Conservation (phyloP, 345 rosid genomes). For the Nephelium lappaceum region DNA sequence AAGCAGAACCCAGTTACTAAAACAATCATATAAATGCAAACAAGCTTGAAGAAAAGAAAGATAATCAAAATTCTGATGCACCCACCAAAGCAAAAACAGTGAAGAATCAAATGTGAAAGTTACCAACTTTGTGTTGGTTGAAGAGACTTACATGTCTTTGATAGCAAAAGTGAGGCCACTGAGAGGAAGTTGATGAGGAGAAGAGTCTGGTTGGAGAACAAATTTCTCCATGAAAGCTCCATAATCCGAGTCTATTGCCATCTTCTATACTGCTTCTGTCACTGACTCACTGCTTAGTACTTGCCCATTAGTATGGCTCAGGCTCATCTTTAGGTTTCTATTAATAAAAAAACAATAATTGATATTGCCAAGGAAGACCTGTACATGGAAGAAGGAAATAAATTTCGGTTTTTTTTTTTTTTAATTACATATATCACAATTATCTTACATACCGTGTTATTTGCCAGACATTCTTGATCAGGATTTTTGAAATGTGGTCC, state of each 20-base stretch:
- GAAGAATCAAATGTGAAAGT: neutral
- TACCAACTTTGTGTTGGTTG: neutral
- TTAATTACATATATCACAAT: too few species aligned
- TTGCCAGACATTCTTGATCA: too few species aligned
- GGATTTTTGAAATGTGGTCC: too few species aligned
- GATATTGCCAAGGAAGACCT: neutral
- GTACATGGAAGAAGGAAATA: too few species aligned
- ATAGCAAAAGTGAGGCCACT: constrained; percentile 74
- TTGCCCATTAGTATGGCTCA: neutral
- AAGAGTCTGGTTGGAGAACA: constrained; percentile 47
- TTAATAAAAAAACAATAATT: too few species aligned
- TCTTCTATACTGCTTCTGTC: constrained; percentile 18
- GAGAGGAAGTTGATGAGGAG: constrained; percentile 55
- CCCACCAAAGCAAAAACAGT: neutral
- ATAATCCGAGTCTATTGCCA: constrained; percentile 54
- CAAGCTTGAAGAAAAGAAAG: neutral
- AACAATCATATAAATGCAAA: constrained; percentile 5
- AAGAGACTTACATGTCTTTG: constrained; percentile 75
- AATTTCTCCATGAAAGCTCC: constrained; percentile 90
- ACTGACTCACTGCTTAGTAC: neutral
- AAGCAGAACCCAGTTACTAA: constrained; percentile 10
- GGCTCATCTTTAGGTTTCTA: neutral
- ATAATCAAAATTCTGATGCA: neutral
- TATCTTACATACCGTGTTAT: too few species aligned
- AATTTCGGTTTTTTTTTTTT: too few species aligned